These are phyloP conservation scores for Kickxella alabastrina DNA, from an alignment of 192 early-diverging fungal genomes.

Conservation along the genomic window DNA sequence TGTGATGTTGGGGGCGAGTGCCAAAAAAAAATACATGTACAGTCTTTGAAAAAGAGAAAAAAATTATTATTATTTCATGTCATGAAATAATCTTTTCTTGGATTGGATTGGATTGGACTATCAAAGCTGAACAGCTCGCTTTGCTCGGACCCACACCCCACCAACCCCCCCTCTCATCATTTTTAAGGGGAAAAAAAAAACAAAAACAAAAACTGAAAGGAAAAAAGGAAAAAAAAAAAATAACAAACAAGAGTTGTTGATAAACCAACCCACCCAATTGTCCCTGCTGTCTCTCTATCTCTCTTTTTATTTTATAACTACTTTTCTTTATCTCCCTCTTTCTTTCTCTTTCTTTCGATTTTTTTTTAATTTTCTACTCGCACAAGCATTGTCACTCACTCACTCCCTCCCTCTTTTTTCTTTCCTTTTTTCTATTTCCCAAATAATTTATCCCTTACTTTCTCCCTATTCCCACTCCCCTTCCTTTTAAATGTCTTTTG, in stretches of 20 bases:
- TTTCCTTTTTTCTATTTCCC: neutral
- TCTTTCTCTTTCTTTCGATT: neutral
- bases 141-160: no score
- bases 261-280: neutral
- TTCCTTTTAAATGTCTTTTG: constrained; percentile 12
- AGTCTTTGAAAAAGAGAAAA: no score
- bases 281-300: constrained; percentile 1
- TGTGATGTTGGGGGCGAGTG: no score
- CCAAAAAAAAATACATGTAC: no score
- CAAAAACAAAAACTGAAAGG: no score
- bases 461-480: neutral
- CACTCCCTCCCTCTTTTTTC: neutral
- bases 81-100: no score
- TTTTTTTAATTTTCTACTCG: neutral
- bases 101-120: no score
- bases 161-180: no score
- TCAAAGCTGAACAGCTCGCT: no score
- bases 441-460: no score
- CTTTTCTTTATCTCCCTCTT: neutral
- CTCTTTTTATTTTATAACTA: neutral
- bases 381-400: neutral
- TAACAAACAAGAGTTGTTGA: neutral
- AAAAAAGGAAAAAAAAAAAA: neutral
- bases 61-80: no score
- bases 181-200: no score